These are phyloP conservation scores for Blastocystis sp. DNA, from an alignment of 352 stramenopile species.

Conservation along the genomic window DNA sequence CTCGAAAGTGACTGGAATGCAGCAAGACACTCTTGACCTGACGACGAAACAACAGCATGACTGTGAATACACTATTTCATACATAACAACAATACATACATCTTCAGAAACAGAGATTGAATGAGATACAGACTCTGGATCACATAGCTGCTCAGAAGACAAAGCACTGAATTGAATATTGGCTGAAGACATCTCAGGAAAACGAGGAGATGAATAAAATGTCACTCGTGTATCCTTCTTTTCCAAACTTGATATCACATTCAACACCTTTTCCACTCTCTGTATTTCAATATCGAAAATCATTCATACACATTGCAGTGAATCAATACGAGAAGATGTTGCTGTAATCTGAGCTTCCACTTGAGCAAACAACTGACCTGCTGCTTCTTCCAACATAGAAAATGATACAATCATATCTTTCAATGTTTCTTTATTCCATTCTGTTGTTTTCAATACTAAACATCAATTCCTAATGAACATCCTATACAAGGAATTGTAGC, in stretches of 20 bases:
- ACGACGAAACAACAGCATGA: not conserved
- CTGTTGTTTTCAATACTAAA: constrained; percentile 35
- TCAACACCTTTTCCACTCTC: not conserved
- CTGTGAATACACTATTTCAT: not conserved
- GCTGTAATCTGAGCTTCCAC: not conserved
- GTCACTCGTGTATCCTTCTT: constrained; percentile 5
- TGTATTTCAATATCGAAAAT: not conserved
- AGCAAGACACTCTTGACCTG: not conserved
- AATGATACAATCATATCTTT: constrained; percentile 37
- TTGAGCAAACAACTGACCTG: not conserved
- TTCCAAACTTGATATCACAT: not conserved
- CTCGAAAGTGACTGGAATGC: not conserved
- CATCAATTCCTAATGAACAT: not conserved
- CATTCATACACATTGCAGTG: not conserved
- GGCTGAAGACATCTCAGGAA: not conserved
- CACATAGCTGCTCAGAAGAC: not conserved
- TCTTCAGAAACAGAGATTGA: not conserved
- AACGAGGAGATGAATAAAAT: constrained; percentile 19
- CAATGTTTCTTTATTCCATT: constrained; percentile 14
- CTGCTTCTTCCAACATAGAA: constrained; percentile 12
- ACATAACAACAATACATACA: not conserved
- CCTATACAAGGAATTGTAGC: too few species aligned
- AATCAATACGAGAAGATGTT: not conserved
- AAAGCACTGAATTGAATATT: not conserved
- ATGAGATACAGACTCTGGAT: not conserved